Evolutionary conservation across 345 rosid species (phyloP).

Genomic region (Arabidopsis arenosa): DNA sequence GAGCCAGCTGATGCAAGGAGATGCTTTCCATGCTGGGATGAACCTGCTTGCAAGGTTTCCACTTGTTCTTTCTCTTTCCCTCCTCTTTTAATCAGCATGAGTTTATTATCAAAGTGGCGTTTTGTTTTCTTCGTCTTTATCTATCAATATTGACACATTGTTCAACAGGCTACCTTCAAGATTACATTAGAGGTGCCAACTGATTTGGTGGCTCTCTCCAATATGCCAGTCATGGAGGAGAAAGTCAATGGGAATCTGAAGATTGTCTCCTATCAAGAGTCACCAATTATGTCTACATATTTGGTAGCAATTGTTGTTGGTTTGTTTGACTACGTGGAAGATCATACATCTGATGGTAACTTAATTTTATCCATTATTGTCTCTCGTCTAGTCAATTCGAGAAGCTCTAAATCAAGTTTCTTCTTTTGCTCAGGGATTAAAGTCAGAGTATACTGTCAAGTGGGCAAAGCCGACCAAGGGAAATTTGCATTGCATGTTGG

Average conservation of each 20-base stretch:
- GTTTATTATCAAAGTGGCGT: background rate
- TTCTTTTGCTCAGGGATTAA: slow-evolving; percentile 61
- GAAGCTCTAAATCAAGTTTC: slow-evolving; percentile 14
- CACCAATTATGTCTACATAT: slow-evolving; percentile 97
- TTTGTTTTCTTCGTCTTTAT: background rate
- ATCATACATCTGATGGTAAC: slow-evolving; percentile 87
- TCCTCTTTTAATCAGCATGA: slow-evolving; percentile 1
- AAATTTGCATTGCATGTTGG: slow-evolving; percentile 94
- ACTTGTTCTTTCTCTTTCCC: background rate
- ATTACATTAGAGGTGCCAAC: slow-evolving; percentile 84
- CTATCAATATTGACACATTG: slow-evolving; percentile 23
- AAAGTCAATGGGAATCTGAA: slow-evolving; percentile 71
- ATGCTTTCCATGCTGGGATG: slow-evolving; percentile 99
- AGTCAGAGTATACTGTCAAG: slow-evolving; percentile 91
- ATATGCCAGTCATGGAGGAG: slow-evolving; percentile 81
- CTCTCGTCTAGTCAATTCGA: slow-evolving; percentile 1
- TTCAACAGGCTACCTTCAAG: slow-evolving; percentile 85
- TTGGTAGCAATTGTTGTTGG: slow-evolving; percentile 94
- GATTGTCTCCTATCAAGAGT: slow-evolving; percentile 74
- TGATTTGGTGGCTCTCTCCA: slow-evolving; percentile 87
- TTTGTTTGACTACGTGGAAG: slow-evolving; percentile 87
- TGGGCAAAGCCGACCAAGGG: slow-evolving; percentile 88
- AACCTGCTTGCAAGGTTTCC: slow-evolving; percentile 93
- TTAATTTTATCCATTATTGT: background rate
- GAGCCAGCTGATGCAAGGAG: slow-evolving; percentile 96